phyloP scores from a whole-genome alignment of 305 asterid species.

The Fraxinus platypoda region DNA sequence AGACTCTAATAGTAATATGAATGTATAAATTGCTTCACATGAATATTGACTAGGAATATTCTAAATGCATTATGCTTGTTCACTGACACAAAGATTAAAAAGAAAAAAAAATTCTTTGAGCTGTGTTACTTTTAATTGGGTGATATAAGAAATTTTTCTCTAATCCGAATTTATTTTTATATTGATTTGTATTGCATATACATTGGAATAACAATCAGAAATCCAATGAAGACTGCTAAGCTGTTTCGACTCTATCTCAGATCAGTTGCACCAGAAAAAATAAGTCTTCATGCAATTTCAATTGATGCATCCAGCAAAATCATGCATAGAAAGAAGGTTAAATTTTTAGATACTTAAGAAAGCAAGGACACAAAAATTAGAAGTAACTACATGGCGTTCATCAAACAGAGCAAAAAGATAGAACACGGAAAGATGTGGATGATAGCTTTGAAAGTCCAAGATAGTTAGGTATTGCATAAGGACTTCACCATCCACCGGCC shows the following conservation, averaged over 20 bases:
- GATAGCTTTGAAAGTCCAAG: neutral
- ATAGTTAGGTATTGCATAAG: neutral
- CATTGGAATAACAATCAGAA: neutral
- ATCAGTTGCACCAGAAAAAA: conserved; percentile 1
- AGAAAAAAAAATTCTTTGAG: neutral
- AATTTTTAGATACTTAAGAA: neutral
- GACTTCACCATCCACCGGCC: neutral
- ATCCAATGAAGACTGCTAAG: conserved; percentile 13
- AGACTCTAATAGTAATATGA: neutral
- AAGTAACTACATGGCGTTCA: neutral
- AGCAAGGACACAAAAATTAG: neutral
- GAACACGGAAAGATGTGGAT: neutral
- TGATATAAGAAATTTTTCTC: neutral
- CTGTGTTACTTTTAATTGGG: neutral
- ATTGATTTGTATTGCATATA: neutral
- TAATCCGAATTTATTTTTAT: neutral
- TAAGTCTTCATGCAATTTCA: neutral
- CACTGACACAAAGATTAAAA: neutral
- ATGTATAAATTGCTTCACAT: neutral
- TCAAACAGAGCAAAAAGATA: conserved; percentile 11
- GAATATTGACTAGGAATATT: neutral
- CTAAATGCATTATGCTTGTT: neutral
- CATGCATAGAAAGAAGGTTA: neutral
- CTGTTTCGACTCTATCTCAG: neutral
- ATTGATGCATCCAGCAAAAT: conserved; percentile 1